These are phyloP conservation scores for Fusarium stilboides DNA, from an alignment of 2,329 filamentous ascomycete genomes.

Conservation along the genomic window DNA sequence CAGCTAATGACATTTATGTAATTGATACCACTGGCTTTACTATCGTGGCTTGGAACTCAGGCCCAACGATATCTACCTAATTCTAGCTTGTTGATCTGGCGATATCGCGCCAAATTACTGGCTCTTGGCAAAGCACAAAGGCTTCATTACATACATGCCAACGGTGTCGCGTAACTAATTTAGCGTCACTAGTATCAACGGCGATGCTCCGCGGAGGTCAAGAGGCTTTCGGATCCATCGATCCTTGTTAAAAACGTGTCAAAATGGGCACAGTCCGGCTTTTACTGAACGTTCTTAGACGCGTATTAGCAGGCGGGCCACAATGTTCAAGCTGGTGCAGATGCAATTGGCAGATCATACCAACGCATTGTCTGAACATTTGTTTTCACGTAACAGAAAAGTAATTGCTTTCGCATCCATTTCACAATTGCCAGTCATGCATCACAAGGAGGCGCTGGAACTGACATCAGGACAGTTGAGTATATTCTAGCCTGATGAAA, in stretches of 20 bases:
- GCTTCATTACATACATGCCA: slow-evolving; percentile 5
- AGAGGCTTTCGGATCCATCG: slow-evolving; percentile 36
- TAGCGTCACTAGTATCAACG: slow-evolving; percentile 28
- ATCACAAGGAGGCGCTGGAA: slow-evolving; percentile 4
- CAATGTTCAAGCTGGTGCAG: slow-evolving; percentile 5
- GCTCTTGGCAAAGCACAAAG: slow-evolving; percentile 4
- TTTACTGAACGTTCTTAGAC: slow-evolving; percentile 28
- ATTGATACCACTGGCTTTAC: slow-evolving; percentile 7
- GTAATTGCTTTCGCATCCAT: slow-evolving; percentile 4
- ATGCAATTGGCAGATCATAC: neutral
- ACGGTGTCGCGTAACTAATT: slow-evolving; percentile 26
- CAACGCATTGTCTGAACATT: neutral
- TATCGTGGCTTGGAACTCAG: slow-evolving; percentile 16
- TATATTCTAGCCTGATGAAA: slow-evolving; percentile 26
- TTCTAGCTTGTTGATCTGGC: slow-evolving; percentile 16
- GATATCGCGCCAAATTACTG: slow-evolving; percentile 7
- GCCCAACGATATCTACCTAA: slow-evolving; percentile 5
- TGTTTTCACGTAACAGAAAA: neutral
- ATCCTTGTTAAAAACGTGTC: slow-evolving; percentile 31
- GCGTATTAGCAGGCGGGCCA: slow-evolving; percentile 16
- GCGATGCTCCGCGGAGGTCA: slow-evolving; percentile 20
- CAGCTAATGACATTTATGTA: slow-evolving; percentile 1
- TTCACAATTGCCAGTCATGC: slow-evolving; percentile 4
- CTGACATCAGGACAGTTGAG: slow-evolving; percentile 30
- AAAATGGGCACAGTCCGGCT: slow-evolving; percentile 38